Percentiles rank a stretch among this genome's conserved stretches.
These are phyloP conservation scores for Citrus unshiu DNA, from an alignment of 345 rosid genomes.

Conservation along the genomic window DNA sequence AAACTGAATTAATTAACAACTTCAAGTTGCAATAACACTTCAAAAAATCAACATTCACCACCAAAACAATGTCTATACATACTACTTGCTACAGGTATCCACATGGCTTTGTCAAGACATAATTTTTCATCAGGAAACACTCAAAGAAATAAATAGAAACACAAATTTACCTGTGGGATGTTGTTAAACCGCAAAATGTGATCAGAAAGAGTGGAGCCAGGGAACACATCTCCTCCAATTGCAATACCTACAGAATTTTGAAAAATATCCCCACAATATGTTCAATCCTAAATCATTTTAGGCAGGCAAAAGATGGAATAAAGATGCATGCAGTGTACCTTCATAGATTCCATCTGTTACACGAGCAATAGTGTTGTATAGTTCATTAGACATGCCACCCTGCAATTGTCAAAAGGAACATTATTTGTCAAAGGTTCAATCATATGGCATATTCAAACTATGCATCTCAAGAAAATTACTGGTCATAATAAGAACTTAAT, in stretches of 20 bases:
- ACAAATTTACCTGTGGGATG: constrained; percentile 75
- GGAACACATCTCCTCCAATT: constrained; percentile 98
- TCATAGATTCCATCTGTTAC: constrained; percentile 95
- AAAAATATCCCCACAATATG: constrained; percentile 13
- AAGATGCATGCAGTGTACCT: constrained; percentile 39
- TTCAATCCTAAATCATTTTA: constrained; percentile 5
- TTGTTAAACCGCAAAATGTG: constrained; percentile 90
- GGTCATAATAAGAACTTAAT: neutral
- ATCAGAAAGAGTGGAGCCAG: constrained; percentile 92
- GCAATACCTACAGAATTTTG: constrained; percentile 69
- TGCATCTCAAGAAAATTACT: neutral
- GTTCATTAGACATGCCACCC: constrained; percentile 99
- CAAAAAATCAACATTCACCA: neutral
- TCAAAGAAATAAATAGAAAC: neutral
- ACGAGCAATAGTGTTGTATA: constrained; percentile 88
- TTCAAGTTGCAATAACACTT: neutral
- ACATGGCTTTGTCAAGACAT: neutral
- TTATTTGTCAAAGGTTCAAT: constrained; percentile 8
- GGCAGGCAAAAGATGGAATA: neutral
- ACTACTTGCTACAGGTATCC: neutral
- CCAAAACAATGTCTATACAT: neutral
- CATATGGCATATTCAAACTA: neutral
- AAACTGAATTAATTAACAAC: neutral
- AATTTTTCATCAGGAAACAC: neutral
- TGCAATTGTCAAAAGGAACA: constrained; percentile 21